Evolutionary conservation across 1,284 basidiomycete species (phyloP).

Genomic region (Rhodotorula glutinis): DNA sequence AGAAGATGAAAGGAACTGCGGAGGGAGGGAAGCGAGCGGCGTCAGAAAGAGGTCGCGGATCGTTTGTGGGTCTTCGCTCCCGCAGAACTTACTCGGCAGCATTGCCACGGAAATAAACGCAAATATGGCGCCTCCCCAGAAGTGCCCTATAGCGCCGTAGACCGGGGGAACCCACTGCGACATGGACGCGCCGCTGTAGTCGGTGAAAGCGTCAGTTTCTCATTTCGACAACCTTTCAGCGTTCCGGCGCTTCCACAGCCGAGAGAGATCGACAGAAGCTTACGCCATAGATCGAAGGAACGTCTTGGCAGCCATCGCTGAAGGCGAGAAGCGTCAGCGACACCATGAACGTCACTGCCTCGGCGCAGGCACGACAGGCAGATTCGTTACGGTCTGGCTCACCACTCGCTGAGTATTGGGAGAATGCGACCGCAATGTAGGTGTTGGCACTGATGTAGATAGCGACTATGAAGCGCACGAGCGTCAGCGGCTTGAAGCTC

Average conservation of each 20-base stretch:
- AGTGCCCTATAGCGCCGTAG: slow-evolving; percentile 16
- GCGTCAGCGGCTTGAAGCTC: background rate
- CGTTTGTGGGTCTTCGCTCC: no score
- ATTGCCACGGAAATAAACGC: slow-evolving; percentile 25
- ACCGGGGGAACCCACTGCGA: slow-evolving; percentile 12
- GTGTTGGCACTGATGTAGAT: slow-evolving; percentile 49
- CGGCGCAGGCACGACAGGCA: no score
- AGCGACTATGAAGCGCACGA: slow-evolving; percentile 29
- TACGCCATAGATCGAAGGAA: slow-evolving; percentile 60
- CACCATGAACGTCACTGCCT: no score
- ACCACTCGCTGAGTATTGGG: slow-evolving; percentile 58
- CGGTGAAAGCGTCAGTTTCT: no score
- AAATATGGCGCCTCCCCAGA: slow-evolving; percentile 31
- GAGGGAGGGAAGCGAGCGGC: slow-evolving; percentile 47
- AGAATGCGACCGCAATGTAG: slow-evolving; percentile 42
- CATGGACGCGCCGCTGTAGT: slow-evolving; percentile 51
- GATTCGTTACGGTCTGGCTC: slow-evolving; percentile 36
- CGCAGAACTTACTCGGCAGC: slow-evolving; percentile 9
- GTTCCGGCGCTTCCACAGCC: no score
- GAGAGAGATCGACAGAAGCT: no score
- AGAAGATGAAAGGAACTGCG: slow-evolving; percentile 53
- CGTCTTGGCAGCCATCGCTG: slow-evolving; percentile 62
- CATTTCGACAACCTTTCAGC: no score
- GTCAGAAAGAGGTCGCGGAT: no score
- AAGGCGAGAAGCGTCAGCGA: background rate